Evolutionary conservation across 75 land plant species (phyloP).

Genomic region (Picea glauca): DNA sequence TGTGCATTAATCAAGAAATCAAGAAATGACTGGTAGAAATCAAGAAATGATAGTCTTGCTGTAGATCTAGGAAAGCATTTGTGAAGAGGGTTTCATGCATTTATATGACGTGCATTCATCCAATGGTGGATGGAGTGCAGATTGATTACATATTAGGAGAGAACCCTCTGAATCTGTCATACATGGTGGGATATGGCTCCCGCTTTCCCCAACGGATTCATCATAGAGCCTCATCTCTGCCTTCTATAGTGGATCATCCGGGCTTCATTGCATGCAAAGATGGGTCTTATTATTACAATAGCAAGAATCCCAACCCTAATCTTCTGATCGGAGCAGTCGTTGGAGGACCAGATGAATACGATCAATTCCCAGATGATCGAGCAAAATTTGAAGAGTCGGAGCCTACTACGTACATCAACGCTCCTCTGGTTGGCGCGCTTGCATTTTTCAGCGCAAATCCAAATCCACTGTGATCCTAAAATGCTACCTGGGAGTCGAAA

Average conservation of each 20-base stretch:
- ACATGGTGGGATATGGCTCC: constrained; percentile 96
- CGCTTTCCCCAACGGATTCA: constrained; percentile 80
- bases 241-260: constrained; percentile 51
- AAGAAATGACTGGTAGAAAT: too few relatives aligned
- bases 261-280: constrained; percentile 45
- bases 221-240: constrained; percentile 89
- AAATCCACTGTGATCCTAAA: too few relatives aligned
- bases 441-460: constrained; percentile 53
- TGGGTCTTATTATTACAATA: constrained; percentile 58
- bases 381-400: constrained; percentile 67
- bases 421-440: constrained; percentile 83
- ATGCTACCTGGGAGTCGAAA: too few relatives aligned
- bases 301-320: constrained; percentile 68
- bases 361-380: constrained; percentile 62
- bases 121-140: constrained; percentile 63
- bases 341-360: constrained; percentile 79
- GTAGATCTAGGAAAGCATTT: background rate
- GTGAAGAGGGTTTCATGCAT: too few relatives aligned
- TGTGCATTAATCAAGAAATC: background rate
- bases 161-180: constrained; percentile 79
- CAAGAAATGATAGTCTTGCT: background rate
- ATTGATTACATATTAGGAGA: constrained; percentile 87
- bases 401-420: constrained; percentile 86
- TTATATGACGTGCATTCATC: constrained; percentile 12
- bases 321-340: constrained; percentile 74